Base-by-base conservation (phyloP, 2,329 filamentous ascomycete genomes). In the Albophoma yamanashiensis region DNA sequence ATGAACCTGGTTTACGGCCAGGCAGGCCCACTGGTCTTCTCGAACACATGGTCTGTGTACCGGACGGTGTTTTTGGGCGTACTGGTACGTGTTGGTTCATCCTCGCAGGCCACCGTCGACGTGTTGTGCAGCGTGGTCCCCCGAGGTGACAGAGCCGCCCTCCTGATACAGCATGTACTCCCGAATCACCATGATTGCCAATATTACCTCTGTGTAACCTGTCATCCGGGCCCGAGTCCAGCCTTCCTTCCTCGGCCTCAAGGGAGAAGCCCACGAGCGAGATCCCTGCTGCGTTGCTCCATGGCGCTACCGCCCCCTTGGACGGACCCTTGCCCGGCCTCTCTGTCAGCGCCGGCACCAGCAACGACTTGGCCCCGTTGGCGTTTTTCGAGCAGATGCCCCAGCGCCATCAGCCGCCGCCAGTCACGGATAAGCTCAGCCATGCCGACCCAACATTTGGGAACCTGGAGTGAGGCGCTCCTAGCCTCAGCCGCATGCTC, bases 361-460 rank as follows among this genome's bases (percentile, higher is more conserved):
- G 47, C 34, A n/a, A 52, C 27, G 47, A 34, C 47, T 5, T 31
- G 27, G 27, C 27, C 27, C 47, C 47, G 47, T 34, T 9, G 56
- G 39, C 56, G 39, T 40, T 45, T 45, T 57, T 45, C 27, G 25
- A 42, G 40, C 39, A 43, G 56, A 20, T 61, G 50, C 58, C 34
- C 50, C 58, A 63, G 64, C 62, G 61, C 64, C 67, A 65, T 62
- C 62, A 68, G 68, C 69, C 67, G 67, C 65, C 65, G 67, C 69
- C 68, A 70, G 70, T 60, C 59, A 68, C 68, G 69, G 68, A 69
- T 69, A 70, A 64, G 67, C 64, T 68, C 67, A 71, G 69, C 69
- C 67, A 71, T 69, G 67, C 67, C 67, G 69, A 69, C 69, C 69
- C 67, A 71, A 58, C 60, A 63, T 62, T 62, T 69, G 68, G 69